A percentile compares a stretch with the other conserved stretches of the same genome.
These are phyloP conservation scores for Fermentozyma sake DNA, from an alignment of 1,139 yeast genomes.

Conservation along the genomic window DNA sequence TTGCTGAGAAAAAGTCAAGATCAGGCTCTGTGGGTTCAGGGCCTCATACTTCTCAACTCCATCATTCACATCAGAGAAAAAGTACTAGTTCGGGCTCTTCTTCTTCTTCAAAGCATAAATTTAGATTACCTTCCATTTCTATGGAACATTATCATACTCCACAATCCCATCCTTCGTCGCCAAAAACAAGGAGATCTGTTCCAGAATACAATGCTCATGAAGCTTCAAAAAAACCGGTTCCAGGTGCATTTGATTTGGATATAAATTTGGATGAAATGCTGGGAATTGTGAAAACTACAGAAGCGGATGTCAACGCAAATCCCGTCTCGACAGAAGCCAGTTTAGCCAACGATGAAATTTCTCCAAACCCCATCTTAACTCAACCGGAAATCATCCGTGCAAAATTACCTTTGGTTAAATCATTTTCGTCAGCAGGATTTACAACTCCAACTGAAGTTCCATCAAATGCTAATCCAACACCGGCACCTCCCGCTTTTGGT, in stretches of 20 bases:
- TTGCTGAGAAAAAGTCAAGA: slow-evolving; percentile 2
- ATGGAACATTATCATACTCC: slow-evolving; percentile 20
- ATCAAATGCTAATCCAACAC: too few relatives aligned
- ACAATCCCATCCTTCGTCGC: slow-evolving; percentile 2
- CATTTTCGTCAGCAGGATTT: too few relatives aligned
- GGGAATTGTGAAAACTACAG: slow-evolving; percentile 43
- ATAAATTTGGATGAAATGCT: slow-evolving; percentile 49
- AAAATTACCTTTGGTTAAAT: too few relatives aligned
- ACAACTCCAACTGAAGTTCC: too few relatives aligned
- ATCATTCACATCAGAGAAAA: slow-evolving; percentile 9
- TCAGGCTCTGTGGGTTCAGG: slow-evolving; percentile 8
- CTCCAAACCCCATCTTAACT: too few relatives aligned
- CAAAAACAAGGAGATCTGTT: slow-evolving; percentile 1
- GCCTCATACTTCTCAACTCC: slow-evolving; percentile 2
- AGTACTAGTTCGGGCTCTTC: slow-evolving; percentile 18
- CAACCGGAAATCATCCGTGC: too few relatives aligned
- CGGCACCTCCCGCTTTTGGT: slow-evolving; percentile 1
- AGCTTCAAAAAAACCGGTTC: slow-evolving; percentile 1
- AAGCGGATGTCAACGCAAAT: too few relatives aligned
- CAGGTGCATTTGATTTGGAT: slow-evolving; percentile 45
- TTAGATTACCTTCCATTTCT: slow-evolving; percentile 34
- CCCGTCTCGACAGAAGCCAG: too few relatives aligned
- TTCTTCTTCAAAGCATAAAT: slow-evolving; percentile 27
- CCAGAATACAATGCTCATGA: neutral
- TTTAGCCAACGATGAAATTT: too few relatives aligned